Percentiles rank a stretch among this genome's conserved stretches.
phyloP scores from a whole-genome alignment of 2,329 filamentous ascomycete genomes.

The Albophoma yamanashiensis region DNA sequence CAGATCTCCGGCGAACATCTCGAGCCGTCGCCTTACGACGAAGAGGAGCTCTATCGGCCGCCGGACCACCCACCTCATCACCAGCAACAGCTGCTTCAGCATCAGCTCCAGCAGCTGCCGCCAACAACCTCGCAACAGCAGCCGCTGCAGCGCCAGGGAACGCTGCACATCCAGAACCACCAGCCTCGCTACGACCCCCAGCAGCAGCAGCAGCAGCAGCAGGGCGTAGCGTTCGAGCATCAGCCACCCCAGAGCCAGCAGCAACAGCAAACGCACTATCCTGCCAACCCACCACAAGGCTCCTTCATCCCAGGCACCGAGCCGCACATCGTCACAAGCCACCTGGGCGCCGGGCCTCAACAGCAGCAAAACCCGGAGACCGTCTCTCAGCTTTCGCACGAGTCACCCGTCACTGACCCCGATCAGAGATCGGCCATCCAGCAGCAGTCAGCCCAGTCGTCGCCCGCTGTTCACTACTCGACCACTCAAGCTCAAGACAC shows the following conservation, averaged over 20 bases:
- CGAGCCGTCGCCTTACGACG: slow-evolving; percentile 35
- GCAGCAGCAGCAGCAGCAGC: slow-evolving; percentile 15
- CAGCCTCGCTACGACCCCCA: slow-evolving; percentile 16
- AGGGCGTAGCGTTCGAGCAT: slow-evolving; percentile 15
- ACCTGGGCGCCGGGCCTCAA: slow-evolving; percentile 20
- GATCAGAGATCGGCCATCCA: slow-evolving; percentile 30
- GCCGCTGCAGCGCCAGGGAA: slow-evolving; percentile 11
- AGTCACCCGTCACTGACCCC: slow-evolving; percentile 42
- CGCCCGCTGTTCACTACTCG: slow-evolving; percentile 29
- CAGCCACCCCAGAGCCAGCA: slow-evolving; percentile 21
- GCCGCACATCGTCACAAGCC: slow-evolving; percentile 22
- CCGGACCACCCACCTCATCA: slow-evolving; percentile 10
- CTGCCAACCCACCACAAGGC: slow-evolving; percentile 6
- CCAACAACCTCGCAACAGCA: slow-evolving; percentile 9
- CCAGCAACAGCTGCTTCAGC: slow-evolving; percentile 22
- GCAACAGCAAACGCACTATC: slow-evolving; percentile 15
- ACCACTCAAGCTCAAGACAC: slow-evolving; percentile 24
- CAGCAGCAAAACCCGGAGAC: slow-evolving; percentile 43
- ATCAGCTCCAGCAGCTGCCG: too few species aligned
- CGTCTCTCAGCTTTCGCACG: slow-evolving; percentile 51
- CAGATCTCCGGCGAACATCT: slow-evolving; percentile 32
- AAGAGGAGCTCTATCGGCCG: slow-evolving; percentile 25
- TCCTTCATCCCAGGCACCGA: slow-evolving; percentile 25
- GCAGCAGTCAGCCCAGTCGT: slow-evolving; percentile 33
- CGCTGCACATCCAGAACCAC: slow-evolving; percentile 19